Conservation (phyloP, 148 eudicot genomes). For the Silene uniflora region DNA sequence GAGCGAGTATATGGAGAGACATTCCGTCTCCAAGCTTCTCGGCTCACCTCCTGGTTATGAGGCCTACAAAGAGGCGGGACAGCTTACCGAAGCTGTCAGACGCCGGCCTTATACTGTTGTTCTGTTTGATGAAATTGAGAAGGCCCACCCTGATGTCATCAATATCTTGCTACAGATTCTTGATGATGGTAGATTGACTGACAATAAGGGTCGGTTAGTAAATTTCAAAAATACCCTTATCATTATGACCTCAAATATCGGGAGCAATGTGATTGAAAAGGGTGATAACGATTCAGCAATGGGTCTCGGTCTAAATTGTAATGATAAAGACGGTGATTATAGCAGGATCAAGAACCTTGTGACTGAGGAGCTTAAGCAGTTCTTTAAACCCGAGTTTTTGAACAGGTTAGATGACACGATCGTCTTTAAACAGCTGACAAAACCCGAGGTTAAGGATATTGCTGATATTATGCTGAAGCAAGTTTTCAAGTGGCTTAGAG, state of each 20-base stretch:
- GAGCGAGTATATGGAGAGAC: slow-evolving; percentile 93
- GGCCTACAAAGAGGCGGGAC: slow-evolving; percentile 84
- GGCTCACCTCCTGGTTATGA: slow-evolving; percentile 92
- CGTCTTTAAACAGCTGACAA: slow-evolving; percentile 77
- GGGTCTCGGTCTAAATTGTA: slow-evolving; percentile 50
- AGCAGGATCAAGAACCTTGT: slow-evolving; percentile 66
- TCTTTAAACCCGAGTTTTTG: slow-evolving; percentile 76
- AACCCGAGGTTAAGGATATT: slow-evolving; percentile 79
- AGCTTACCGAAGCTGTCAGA: slow-evolving; percentile 80
- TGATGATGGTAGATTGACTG: slow-evolving; percentile 83
- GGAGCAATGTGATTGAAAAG: slow-evolving; percentile 77
- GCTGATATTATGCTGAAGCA: slow-evolving; percentile 86
- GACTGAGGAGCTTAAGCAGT: slow-evolving; percentile 71
- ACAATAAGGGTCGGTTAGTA: slow-evolving; percentile 76
- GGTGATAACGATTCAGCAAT: slow-evolving; percentile 57
- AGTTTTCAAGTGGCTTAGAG: slow-evolving; percentile 59
- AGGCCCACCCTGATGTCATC: slow-evolving; percentile 90
- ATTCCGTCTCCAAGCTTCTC: slow-evolving; percentile 74
- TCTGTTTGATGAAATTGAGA: slow-evolving; percentile 87
- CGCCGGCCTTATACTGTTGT: slow-evolving; percentile 77
- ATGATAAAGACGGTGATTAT: slow-evolving; percentile 59
- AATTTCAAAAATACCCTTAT: slow-evolving; percentile 82
- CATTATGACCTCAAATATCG: slow-evolving; percentile 86
- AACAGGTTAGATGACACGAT: slow-evolving; percentile 90
- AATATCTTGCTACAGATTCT: slow-evolving; percentile 92